A percentile compares a stretch with the other conserved stretches of the same genome.
Conservation (phyloP, 2,329 filamentous ascomycete genomes). For the Fusarium paranaense region DNA sequence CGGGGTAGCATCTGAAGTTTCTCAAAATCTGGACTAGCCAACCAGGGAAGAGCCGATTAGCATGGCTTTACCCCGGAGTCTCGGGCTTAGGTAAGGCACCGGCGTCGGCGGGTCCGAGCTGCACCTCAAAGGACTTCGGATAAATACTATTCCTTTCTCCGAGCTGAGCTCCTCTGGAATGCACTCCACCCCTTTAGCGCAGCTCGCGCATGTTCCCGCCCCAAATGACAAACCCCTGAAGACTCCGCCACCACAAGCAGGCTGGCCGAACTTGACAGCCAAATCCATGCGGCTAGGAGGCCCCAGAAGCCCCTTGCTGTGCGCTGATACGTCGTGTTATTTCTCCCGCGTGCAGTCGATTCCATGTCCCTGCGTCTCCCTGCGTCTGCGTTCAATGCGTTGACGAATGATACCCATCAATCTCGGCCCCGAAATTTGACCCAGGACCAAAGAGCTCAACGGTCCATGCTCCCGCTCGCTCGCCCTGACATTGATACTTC, state of each 20-base stretch:
- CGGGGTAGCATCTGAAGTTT: conserved; percentile 5
- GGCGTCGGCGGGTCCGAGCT: not conserved
- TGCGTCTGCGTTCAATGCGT: not conserved
- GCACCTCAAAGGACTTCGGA: not conserved
- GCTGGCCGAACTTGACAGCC: conserved; percentile 12
- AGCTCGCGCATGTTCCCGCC: not conserved
- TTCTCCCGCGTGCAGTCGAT: not conserved
- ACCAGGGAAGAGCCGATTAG: conserved; percentile 16
- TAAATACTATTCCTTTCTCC: not conserved
- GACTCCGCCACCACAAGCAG: not conserved
- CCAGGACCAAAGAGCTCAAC: conserved; percentile 13
- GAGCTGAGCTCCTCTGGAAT: not conserved
- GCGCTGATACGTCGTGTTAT: conserved; percentile 30
- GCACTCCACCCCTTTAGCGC: not conserved
- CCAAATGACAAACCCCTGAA: not conserved
- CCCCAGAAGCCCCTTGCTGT: conserved; percentile 22
- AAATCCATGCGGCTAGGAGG: conserved; percentile 28
- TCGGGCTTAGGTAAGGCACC: not conserved
- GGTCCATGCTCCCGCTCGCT: conserved; percentile 10
- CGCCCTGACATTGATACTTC: conserved; percentile 18
- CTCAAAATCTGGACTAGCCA: conserved; percentile 22
- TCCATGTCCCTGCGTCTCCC: conserved; percentile 29
- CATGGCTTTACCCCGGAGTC: conserved; percentile 22
- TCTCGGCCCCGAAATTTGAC: conserved; percentile 31
- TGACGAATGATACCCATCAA: conserved; percentile 29